Evolutionary conservation across 805 yeast species (phyloP), one percentile per base, ranked within the genome.

Genomic region (Komagataella phaffii): DNA sequence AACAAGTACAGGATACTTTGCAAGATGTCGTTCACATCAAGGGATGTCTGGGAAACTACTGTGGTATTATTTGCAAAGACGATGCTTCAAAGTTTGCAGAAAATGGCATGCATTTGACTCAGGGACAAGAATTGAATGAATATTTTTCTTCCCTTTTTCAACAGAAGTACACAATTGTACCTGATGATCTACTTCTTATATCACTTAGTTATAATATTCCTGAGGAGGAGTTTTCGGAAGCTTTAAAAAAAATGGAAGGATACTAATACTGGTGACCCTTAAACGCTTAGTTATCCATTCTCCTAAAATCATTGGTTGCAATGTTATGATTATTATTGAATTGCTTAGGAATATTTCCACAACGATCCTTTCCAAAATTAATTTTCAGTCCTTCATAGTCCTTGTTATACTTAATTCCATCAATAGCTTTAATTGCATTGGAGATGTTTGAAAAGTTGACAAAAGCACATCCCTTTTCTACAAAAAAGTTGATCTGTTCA

Each of bases 341-440:
- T 64, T 83, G 91, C 61, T 95, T 76, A 49, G 97, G 96, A 54
- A 88, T 81, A 62, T 90, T 88, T 30, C 97, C 98, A 67, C 98
- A 91, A 61, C 99, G 77, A 64, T 88, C 96, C 63, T 89, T 89
- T 50, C 97, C 97, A 64, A 86, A 90, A 64, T 89, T 88, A 58
- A 91, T 85, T 65, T 88, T 88, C 59, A 89, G 74, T 53, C 76
- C 75, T 57, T 76, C 74, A 66, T 84, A 86, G 57, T 79, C 85
- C 4, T 75, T 75, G 60, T 83, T 80, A 48, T 85, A 82, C 65
- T 87, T 85, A 58, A 90, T 85, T 49, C 95, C 93, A 62, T 90
- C 96, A 57, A 91, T 83, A 6, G 97, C 97, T 60, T 85, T 80
- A 59, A 90, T 86, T 5, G 98, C 96, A 64, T 84, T 85, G 45